Percentiles rank a stretch among this genome's conserved stretches.
These are phyloP conservation scores for Leishmania guyanensis DNA, from an alignment of 208 protist genomes.

Conservation along the genomic window DNA sequence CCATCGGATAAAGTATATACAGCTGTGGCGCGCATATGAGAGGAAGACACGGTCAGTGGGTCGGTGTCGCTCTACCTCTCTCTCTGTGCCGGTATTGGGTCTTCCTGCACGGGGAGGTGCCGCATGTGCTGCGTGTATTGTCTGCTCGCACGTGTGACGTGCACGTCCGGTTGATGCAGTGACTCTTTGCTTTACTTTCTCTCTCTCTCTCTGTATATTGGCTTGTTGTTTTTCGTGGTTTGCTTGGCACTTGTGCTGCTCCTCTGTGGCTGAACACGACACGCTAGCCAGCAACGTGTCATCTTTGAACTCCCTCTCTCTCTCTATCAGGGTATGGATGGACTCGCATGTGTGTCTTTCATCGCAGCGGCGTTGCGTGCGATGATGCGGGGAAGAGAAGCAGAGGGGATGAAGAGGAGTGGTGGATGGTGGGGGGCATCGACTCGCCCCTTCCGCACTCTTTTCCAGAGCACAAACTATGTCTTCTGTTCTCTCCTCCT, in stretches of 20 bases:
- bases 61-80: neutral
- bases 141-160: neutral
- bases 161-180: neutral
- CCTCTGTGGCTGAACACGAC: neutral
- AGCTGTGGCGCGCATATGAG: neutral
- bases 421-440: neutral
- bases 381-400: neutral
- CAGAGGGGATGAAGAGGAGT: neutral
- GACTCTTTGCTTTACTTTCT: neutral
- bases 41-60: neutral
- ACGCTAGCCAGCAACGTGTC: neutral
- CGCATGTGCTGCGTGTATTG: neutral
- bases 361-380: neutral
- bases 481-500: neutral
- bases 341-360: neutral
- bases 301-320: neutral
- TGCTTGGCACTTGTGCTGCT: neutral
- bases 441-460: neutral
- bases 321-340: neutral
- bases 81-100: neutral
- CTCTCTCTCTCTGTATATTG: neutral
- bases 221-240: neutral
- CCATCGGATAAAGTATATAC: neutral
- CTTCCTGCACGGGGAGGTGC: no score
- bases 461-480: neutral